These are phyloP conservation scores for Pyrenochaeta sp. DNA, from an alignment of 2,329 filamentous ascomycete genomes.

Conservation along the genomic window DNA sequence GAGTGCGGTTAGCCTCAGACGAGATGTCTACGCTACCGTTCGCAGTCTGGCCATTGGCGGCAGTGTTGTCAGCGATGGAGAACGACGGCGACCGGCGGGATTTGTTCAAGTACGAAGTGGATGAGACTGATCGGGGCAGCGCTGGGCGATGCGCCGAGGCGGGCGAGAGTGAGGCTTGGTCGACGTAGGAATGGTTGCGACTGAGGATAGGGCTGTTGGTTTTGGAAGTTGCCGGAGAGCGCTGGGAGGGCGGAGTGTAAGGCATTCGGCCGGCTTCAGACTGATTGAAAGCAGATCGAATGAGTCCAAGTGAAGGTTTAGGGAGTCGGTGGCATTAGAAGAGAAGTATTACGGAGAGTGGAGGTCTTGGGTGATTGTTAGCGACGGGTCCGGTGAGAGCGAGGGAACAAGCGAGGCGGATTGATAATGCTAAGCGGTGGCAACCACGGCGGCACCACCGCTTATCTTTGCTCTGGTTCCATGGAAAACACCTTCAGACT, in stretches of 20 bases:
- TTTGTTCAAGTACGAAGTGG: constrained; percentile 67
- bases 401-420: constrained; percentile 10
- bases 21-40: constrained; percentile 29
- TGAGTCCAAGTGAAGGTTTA: constrained; percentile 41
- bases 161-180: constrained; percentile 45
- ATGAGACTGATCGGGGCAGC: constrained; percentile 64
- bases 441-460: no score
- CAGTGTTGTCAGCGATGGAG: constrained; percentile 38
- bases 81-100: constrained; percentile 66
- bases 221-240: constrained; percentile 66
- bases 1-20: constrained; percentile 28
- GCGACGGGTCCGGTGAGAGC: constrained; percentile 20
- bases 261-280: constrained; percentile 69
- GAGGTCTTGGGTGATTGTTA: constrained; percentile 19
- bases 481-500: no score
- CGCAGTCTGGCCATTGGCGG: constrained; percentile 36
- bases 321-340: constrained; percentile 53
- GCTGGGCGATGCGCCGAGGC: constrained; percentile 51
- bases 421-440: constrained; percentile 4
- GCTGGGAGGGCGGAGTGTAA: constrained; percentile 81
- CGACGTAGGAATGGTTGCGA: constrained; percentile 60
- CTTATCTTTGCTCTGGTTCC: no score
- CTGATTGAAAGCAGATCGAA: constrained; percentile 41
- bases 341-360: constrained; percentile 33
- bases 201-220: constrained; percentile 59